These are phyloP conservation scores for Firmiana major DNA, from an alignment of 345 rosid genomes.

Conservation along the genomic window DNA sequence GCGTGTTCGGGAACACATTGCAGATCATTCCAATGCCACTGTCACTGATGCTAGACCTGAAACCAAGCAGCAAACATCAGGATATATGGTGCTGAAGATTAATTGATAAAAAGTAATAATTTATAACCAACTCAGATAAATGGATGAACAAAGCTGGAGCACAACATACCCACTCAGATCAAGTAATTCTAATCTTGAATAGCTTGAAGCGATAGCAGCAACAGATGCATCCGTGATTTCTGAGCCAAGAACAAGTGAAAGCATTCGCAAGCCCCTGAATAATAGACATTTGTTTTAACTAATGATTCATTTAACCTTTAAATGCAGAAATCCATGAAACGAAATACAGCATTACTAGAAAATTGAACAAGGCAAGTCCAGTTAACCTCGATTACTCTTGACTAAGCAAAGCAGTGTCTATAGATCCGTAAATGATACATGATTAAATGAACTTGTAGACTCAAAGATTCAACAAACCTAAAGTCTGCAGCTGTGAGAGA, in stretches of 20 bases:
- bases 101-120: neutral
- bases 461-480: slow-evolving; percentile 46
- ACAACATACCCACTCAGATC: slow-evolving; percentile 95
- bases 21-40: slow-evolving; percentile 98
- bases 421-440: neutral
- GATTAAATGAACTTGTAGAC: neutral
- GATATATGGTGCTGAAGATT: neutral
- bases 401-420: neutral
- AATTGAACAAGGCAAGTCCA: neutral
- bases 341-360: neutral
- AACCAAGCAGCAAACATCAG: slow-evolving; percentile 19
- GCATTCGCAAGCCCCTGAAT: slow-evolving; percentile 77
- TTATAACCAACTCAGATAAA: neutral
- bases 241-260: slow-evolving; percentile 92
- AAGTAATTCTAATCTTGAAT: slow-evolving; percentile 73
- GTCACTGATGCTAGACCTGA: slow-evolving; percentile 92
- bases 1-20: slow-evolving; percentile 75
- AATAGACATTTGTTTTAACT: slow-evolving; percentile 9
- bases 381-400: neutral
- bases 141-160: neutral
- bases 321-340: neutral
- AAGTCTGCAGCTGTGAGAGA: slow-evolving; percentile 79
- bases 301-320: neutral
- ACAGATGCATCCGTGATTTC: slow-evolving; percentile 91
- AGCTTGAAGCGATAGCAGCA: slow-evolving; percentile 82